Evolutionary conservation across 2,329 filamentous ascomycete species (phyloP).

Genomic region (Myriosclerotinia scirpicola): DNA sequence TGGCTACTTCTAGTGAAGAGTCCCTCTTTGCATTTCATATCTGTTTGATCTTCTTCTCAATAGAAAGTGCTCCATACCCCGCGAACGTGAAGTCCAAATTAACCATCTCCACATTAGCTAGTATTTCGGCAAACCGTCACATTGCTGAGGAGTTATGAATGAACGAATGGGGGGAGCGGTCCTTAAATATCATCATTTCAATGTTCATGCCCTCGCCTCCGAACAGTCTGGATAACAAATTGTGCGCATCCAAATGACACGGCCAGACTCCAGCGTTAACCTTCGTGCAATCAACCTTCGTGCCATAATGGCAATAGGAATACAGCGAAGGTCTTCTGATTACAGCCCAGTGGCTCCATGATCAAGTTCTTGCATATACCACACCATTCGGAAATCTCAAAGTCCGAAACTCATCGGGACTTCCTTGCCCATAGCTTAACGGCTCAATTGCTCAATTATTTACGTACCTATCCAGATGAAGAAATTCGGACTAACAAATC

Average conservation of each 20-base stretch:
- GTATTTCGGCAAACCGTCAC: neutral
- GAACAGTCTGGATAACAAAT: neutral
- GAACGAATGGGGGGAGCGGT: neutral
- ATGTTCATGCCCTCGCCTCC: neutral
- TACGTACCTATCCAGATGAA: neutral
- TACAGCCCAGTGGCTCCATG: neutral
- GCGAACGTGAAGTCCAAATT: neutral
- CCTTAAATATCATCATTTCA: neutral
- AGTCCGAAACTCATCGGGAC: neutral
- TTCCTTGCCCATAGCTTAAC: neutral
- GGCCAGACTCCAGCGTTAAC: neutral
- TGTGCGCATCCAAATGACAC: neutral
- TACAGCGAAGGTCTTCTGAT: neutral
- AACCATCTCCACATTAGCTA: neutral
- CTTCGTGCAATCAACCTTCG: neutral
- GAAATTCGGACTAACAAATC: neutral
- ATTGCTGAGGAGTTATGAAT: neutral
- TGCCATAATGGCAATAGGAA: neutral
- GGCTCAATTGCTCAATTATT: neutral
- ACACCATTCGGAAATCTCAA: neutral
- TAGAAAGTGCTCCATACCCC: neutral
- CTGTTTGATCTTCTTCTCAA: neutral
- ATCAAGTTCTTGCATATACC: neutral
- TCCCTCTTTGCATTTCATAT: neutral
- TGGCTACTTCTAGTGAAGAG: constrained; percentile 4